Evolutionary conservation across 345 rosid genomes (phyloP), one percentile per base, ranked within the genome.

Genomic region (Euphorbia lathyris): DNA sequence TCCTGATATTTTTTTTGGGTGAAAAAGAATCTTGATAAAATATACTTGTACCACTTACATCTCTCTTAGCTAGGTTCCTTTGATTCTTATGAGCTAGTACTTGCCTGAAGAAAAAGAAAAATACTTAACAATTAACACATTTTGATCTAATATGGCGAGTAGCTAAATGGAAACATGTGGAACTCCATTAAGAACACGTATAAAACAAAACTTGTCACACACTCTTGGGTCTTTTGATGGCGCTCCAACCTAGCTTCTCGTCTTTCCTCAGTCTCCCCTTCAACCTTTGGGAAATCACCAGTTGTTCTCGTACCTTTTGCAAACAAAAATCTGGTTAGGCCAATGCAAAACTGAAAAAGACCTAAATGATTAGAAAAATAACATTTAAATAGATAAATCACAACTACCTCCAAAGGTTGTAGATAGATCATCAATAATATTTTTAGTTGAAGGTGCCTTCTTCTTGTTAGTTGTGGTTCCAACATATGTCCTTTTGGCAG

Each of bases 61-160:
- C 88, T 92, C 96, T 85, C 83, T 95, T 98, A 57, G 88, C 97
- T 79, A 90, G 96, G 75, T 94, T 97, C 40, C 97, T 91, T 45
- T 94, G 82, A 78, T 91, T 94, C 88, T 92, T 95, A 80, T 92
- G 97, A 66, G 98, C 99, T 66, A 95, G 76, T 67, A 98, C 99
- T 83, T 42, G 87, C 93, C 99, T 95, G 84, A n/a, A n/a, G 68
- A 77, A 29, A 47, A n/a, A 40, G 36, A 70, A n/a, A n/a, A n/a
- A 58, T 52, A 40, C 60, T 38, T 71, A 8, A 57, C 59, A 68
- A 34, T 74, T 71, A 72, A 69, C 70, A 53, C n/a, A 11, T 11
- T 17, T 50, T 43, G 6, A 32, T 17, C 34, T 25, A 60, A 52
- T 63, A 27, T 27, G 38, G 11, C 7, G 7, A 26, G 45, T 36